A percentile compares a stretch with the other conserved stretches of the same genome.
Conservation (phyloP, 768 basidiomycete genomes). For the Xanthoconium stramineum region DNA sequence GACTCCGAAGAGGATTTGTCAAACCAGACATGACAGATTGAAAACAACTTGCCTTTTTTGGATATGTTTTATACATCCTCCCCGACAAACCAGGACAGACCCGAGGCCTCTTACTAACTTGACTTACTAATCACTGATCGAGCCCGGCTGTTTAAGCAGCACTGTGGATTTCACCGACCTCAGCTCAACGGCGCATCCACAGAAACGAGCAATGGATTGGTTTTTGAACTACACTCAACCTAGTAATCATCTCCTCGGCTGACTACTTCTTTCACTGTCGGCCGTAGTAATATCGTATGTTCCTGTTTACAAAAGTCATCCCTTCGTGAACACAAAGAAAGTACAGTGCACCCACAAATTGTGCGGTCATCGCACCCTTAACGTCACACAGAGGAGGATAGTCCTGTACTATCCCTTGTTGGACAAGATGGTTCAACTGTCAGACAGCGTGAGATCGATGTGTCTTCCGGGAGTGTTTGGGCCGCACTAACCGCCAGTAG, state of each 20-base stretch:
- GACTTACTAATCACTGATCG: too few relatives aligned
- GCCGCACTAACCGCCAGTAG: conserved; percentile 68
- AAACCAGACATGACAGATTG: not conserved
- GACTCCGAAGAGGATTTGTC: not conserved
- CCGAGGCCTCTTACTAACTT: not conserved
- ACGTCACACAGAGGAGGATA: conserved; percentile 92
- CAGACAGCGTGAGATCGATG: not conserved
- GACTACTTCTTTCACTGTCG: conserved; percentile 81
- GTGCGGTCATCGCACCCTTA: conserved; percentile 88
- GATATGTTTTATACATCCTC: conserved; percentile 13
- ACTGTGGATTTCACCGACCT: too few relatives aligned
- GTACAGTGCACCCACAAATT: conserved; percentile 57
- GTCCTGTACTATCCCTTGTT: conserved; percentile 82
- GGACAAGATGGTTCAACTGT: conserved; percentile 86
- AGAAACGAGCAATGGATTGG: not conserved
- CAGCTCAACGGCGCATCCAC: not conserved
- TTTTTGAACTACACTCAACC: conserved; percentile 13
- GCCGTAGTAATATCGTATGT: conserved; percentile 81
- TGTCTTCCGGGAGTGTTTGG: not conserved
- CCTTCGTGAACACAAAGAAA: not conserved
- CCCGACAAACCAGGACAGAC: too few relatives aligned
- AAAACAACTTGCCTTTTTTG: conserved; percentile 17
- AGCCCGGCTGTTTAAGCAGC: too few relatives aligned
- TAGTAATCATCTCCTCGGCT: conserved; percentile 83
- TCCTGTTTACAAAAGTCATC: conserved; percentile 47